phyloP scores from a whole-genome alignment of 352 stramenopile species.

The Phytophthora capsici region DNA sequence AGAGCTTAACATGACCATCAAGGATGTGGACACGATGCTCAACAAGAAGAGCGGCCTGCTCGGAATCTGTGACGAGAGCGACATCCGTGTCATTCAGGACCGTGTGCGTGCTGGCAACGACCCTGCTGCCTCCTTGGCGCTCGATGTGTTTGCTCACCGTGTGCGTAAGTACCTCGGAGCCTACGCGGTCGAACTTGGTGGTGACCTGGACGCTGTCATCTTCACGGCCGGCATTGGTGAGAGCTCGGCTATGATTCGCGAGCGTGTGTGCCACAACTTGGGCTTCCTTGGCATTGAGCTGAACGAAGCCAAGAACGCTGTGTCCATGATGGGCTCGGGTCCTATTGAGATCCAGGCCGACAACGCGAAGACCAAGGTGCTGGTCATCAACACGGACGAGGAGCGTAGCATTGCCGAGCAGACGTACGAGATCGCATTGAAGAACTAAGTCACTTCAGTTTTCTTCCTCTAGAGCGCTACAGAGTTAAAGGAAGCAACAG shows the following conservation, averaged over 20 bases:
- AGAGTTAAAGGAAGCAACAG: conserved; percentile 4
- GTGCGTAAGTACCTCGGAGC: conserved; percentile 89
- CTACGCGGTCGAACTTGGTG: conserved; percentile 78
- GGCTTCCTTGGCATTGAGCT: conserved; percentile 75
- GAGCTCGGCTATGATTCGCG: conserved; percentile 80
- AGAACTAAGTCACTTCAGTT: conserved; percentile 27
- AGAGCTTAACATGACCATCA: conserved; percentile 71
- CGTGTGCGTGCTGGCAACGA: conserved; percentile 59
- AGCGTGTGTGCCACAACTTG: conserved; percentile 71
- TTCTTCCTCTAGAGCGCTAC: conserved; percentile 16
- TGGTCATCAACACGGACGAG: conserved; percentile 92
- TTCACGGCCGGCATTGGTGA: conserved; percentile 92
- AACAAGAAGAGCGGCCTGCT: conserved; percentile 91
- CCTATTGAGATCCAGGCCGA: conserved; percentile 66
- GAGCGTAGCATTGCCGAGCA: conserved; percentile 91
- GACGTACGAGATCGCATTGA: conserved; percentile 71
- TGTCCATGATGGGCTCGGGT: conserved; percentile 62
- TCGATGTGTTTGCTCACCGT: conserved; percentile 88
- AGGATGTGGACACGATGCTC: conserved; percentile 84
- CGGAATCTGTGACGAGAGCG: conserved; percentile 81
- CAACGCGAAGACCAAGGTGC: conserved; percentile 63
- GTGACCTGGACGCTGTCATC: conserved; percentile 81
- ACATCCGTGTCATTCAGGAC: conserved; percentile 84
- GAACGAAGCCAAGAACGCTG: conserved; percentile 74
- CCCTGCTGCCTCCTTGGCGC: conserved; percentile 63